Base-by-base conservation (phyloP, 768 basidiomycete species). In the Trametes elegans region DNA sequence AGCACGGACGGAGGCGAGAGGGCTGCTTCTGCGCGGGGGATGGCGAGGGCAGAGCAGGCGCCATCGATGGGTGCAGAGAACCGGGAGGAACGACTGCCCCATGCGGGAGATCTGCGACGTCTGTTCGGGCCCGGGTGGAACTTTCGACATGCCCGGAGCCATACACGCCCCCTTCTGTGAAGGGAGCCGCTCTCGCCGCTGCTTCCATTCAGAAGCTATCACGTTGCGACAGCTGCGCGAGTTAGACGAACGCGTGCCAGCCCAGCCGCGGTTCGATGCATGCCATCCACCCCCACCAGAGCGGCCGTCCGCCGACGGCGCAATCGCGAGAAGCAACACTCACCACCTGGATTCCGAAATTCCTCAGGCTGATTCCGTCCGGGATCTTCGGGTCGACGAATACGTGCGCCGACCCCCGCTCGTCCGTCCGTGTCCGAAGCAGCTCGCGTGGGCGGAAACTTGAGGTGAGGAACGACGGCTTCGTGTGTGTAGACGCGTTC, bases 261-360 rank as follows among this genome's bases (percentile, higher is more conserved):
- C 26, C 43, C 4, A 27, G 21, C 28, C 18, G 29, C 2, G 46
- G 2, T 34, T 55, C 53, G 39, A 26, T 31, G 42, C 24, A 6
- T 49, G n/a, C 45, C 46, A 31, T 19, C 19, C 26, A 16, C 32
- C 36, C 53, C 14, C 26, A 39, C 35, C 51, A 42, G 19, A 41
- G 10, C n/a, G 19, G 13, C 31, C 42, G 35, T 41, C 46, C 39
- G 14, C 57, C 40, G 51, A 52, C 44, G 26, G 58, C 53, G n/a
- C 43, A 59, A 39, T n/a, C 38, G 41, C 40, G 8, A 19, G 39
- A 48, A 58, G 53, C 43, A 23, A 43, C 18, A 84, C 90, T 76
- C 66, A 92, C 88, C 61, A 88, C 82, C 70, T 95, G 93, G 55
- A 93, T 88, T 26, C 90, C 89, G 68, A 95, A 93, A 73, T 95